These are phyloP conservation scores for Arxiozyma slooffiae DNA, from an alignment of 1,139 yeast species.

Conservation along the genomic window DNA sequence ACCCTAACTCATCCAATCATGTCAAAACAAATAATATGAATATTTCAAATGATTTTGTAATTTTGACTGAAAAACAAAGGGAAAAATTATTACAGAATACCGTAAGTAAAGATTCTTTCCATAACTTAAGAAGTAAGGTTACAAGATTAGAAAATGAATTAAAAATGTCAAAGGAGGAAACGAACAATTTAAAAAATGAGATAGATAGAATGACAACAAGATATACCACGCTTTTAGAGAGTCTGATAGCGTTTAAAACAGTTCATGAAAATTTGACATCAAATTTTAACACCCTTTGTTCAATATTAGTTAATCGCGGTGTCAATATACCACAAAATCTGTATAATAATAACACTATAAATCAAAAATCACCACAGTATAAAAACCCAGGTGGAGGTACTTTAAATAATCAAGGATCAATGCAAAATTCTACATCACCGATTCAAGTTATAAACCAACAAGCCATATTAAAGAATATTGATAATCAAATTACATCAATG, in stretches of 20 bases:
- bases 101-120: slow-evolving; percentile 22
- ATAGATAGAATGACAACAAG: slow-evolving; percentile 42
- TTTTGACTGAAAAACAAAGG: neutral
- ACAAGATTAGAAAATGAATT: slow-evolving; percentile 38
- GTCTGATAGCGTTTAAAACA: slow-evolving; percentile 45
- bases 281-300: slow-evolving; percentile 42
- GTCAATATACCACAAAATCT: slow-evolving; percentile 44
- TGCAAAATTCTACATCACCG: neutral
- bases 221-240: slow-evolving; percentile 56
- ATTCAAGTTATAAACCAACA: neutral
- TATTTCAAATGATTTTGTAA: neutral
- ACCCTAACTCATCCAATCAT: neutral
- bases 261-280: slow-evolving; percentile 48
- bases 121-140: slow-evolving; percentile 23
- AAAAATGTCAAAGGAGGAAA: slow-evolving; percentile 37
- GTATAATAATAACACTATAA: slow-evolving; percentile 21
- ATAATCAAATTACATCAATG: neutral
- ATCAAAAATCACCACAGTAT: slow-evolving; percentile 28
- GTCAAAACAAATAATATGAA: neutral
- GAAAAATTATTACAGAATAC: slow-evolving; percentile 16
- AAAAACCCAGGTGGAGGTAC: slow-evolving; percentile 10
- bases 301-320: slow-evolving; percentile 47
- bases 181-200: slow-evolving; percentile 35
- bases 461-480: neutral
- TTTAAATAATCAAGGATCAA: neutral